phyloP scores from a whole-genome alignment of 345 rosid genomes.

The Passiflora organensis region DNA sequence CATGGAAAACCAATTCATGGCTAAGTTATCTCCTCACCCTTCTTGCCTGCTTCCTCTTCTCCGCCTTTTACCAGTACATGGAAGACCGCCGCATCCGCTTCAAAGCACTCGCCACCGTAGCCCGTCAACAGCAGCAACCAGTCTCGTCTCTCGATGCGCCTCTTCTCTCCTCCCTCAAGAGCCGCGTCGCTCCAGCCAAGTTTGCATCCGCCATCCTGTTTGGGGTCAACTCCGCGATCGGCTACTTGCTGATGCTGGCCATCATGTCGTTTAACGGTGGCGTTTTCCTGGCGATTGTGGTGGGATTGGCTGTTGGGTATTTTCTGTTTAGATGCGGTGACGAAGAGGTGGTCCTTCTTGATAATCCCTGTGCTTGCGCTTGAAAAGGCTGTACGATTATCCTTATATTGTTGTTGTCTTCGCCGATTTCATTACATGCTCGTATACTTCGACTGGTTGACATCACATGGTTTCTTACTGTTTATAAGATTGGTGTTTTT shows the following conservation, averaged over 20 bases:
- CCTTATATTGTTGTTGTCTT: too few relatives aligned
- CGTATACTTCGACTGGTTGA: too few relatives aligned
- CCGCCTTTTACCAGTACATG: conserved; percentile 28
- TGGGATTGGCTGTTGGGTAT: conserved; percentile 21
- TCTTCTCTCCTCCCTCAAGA: conserved; percentile 9
- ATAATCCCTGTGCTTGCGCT: conserved; percentile 27
- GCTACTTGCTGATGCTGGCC: conserved; percentile 27
- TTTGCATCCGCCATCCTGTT: conserved; percentile 10
- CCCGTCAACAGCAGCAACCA: neutral
- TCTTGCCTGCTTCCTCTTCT: conserved; percentile 23
- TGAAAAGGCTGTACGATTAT: neutral
- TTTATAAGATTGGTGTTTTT: too few relatives aligned
- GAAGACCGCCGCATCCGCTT: conserved; percentile 27
- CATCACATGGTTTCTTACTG: too few relatives aligned
- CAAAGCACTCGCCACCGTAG: conserved; percentile 9
- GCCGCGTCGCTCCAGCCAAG: conserved; percentile 5
- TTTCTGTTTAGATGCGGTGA: conserved; percentile 17
- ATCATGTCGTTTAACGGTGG: conserved; percentile 33
- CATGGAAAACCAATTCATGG: conserved; percentile 26
- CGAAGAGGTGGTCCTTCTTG: conserved; percentile 9
- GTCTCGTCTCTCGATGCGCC: neutral
- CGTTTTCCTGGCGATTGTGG: conserved; percentile 21
- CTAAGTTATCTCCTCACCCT: conserved; percentile 16
- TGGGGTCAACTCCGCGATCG: conserved; percentile 25
- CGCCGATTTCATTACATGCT: too few relatives aligned